Evolutionary conservation across 805 yeast species (phyloP), one percentile per base, ranked within the genome.

Genomic region (Sugiyamaella qingdaonensis): DNA sequence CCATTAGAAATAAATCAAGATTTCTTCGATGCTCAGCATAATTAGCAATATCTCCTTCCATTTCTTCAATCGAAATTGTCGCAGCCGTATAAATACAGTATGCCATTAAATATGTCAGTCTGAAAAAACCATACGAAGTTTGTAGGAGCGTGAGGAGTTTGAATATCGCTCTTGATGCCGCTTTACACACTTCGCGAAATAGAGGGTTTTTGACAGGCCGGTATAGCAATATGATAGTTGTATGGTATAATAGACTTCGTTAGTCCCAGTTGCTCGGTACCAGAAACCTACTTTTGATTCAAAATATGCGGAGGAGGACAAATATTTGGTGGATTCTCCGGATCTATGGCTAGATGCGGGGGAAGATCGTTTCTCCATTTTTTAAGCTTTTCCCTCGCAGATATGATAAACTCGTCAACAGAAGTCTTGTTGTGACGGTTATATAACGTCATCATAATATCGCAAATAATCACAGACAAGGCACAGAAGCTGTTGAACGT

Each of bases 91-190:
- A 45, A n/a, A 45, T 32, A 33, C 48, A 45, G 37, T 45, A 45
- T 5, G 48, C 48, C 48, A 45, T 45, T 10, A 45, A 36, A 31
- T 45, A 45, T n/a, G 48, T 45, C n/a, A 45, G 48, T 45, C 48
- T 31, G n/a, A 32, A 11, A n/a, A 45, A 32, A 10, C 48, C 48
- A 19, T 45, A 45, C 1, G 48, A 45, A 4, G 14, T 32, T 16
- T 32, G 33, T 4, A 45, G 19, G 14, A 45, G 37, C 11, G 29
- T 32, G 27, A 45, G 13, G 19, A 45, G 39, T 19, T 45, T 45
- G 10, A 31, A 14, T 10, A 45, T 45, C 1, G 48, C 48, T 9
- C 33, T 32, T 2, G 48, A 45, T 13, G 48, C 37, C 27, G 33
- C 19, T 45, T 45, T 45, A 21, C 48, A 45, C 21, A 45, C 34